Percentiles rank a stretch among this genome's conserved stretches.
Evolutionary conservation across 139 green algal species (phyloP).

Genomic region (Nannochloris sp.): DNA sequence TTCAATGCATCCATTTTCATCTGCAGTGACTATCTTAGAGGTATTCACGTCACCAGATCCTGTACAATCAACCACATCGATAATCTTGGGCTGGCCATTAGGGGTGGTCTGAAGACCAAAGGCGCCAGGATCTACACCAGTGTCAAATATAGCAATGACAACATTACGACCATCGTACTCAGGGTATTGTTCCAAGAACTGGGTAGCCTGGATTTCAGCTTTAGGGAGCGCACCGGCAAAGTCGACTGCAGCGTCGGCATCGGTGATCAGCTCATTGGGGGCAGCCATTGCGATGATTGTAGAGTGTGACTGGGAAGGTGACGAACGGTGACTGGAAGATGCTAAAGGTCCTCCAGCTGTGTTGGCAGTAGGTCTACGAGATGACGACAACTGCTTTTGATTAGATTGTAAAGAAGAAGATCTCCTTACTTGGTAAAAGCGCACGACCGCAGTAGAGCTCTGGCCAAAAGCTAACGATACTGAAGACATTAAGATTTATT

Average conservation of each 20-base stretch:
- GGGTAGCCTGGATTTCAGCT: slow-evolving; percentile 65
- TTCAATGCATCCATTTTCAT: slow-evolving; percentile 54
- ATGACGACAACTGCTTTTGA: too few species aligned
- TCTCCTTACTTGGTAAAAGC: too few species aligned
- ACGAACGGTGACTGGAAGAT: too few species aligned
- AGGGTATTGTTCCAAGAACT: slow-evolving; percentile 56
- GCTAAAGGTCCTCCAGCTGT: too few species aligned
- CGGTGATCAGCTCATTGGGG: background rate
- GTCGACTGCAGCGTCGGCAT: background rate
- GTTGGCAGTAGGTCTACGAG: too few species aligned
- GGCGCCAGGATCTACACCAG: slow-evolving; percentile 66
- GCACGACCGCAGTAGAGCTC: too few species aligned
- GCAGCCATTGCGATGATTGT: too few species aligned
- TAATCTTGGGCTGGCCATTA: slow-evolving; percentile 75
- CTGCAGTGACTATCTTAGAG: slow-evolving; percentile 41
- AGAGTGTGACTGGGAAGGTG: too few species aligned
- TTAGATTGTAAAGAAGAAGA: too few species aligned
- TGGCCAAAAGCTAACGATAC: too few species aligned
- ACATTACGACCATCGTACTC: slow-evolving; percentile 71
- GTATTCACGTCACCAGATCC: slow-evolving; percentile 81
- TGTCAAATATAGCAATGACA: slow-evolving; percentile 86
- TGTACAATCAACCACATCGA: slow-evolving; percentile 72
- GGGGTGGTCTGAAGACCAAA: slow-evolving; percentile 68
- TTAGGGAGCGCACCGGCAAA: slow-evolving; percentile 66
- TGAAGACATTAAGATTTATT: too few species aligned